phyloP scores from a whole-genome alignment of 75 land plant species.

The Pseudotsuga menziesii region DNA sequence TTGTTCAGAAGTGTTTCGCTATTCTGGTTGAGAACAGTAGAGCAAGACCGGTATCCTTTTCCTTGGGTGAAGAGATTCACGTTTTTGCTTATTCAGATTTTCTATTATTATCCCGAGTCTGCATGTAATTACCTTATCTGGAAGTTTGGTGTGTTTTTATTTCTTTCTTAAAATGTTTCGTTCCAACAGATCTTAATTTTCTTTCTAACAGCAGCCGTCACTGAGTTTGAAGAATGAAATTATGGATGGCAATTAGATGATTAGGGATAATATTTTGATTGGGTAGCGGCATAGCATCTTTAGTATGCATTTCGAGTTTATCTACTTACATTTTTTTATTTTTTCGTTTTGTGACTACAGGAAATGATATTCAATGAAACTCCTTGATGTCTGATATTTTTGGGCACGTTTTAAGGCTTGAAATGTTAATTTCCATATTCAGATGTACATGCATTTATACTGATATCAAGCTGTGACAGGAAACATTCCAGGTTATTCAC shows the following conservation, averaged over 20 bases:
- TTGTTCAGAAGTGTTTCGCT: too few species aligned
- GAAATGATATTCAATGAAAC: conserved; percentile 12
- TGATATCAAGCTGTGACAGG: conserved; percentile 7
- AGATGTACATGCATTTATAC: conserved; percentile 4
- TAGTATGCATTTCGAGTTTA: background rate
- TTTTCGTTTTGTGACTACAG: background rate
- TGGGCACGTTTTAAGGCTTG: background rate
- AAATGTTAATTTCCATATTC: background rate
- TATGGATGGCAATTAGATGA: background rate
- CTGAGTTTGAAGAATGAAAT: background rate
- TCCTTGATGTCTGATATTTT: background rate
- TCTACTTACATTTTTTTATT: background rate
- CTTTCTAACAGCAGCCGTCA: background rate
- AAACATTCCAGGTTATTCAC: conserved; percentile 5
- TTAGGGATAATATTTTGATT: background rate
- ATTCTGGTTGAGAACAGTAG: too few species aligned
- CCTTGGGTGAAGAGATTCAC: too few species aligned
- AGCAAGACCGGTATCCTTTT: too few species aligned
- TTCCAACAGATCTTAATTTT: background rate
- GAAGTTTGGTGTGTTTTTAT: too few species aligned
- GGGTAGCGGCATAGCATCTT: conserved; percentile 1
- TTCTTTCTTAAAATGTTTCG: too few species aligned
- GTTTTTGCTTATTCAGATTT: too few species aligned
- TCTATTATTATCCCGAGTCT: too few species aligned
- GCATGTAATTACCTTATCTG: too few species aligned